phyloP scores from a whole-genome alignment of 768 basidiomycete genomes.

The Pisolithus albus region DNA sequence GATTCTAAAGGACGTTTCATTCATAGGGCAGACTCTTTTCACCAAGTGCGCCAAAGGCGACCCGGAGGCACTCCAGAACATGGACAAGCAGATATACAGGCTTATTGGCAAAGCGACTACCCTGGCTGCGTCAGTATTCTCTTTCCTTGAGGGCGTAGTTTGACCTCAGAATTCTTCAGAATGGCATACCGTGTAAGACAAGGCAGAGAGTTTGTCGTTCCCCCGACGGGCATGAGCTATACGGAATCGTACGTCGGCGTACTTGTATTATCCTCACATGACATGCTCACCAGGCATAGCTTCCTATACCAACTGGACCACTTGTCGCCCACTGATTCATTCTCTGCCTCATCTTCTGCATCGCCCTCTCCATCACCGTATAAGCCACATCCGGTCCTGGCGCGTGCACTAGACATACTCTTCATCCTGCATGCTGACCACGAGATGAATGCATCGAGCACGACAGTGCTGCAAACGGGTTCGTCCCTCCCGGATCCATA shows the following conservation, averaged over 20 bases:
- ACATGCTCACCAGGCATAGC: slow-evolving; percentile 26
- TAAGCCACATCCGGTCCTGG: slow-evolving; percentile 75
- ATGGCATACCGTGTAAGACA: slow-evolving; percentile 94
- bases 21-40: slow-evolving; percentile 67
- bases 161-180: slow-evolving; percentile 27
- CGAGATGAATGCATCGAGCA: slow-evolving; percentile 81
- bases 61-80: slow-evolving; percentile 57
- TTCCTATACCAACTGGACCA: slow-evolving; percentile 93
- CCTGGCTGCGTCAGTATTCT: slow-evolving; percentile 61
- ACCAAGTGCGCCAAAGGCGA: slow-evolving; percentile 65
- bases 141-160: not conserved
- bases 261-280: not conserved
- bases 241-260: slow-evolving; percentile 58
- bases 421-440: slow-evolving; percentile 90
- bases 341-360: slow-evolving; percentile 25
- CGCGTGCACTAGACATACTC: slow-evolving; percentile 79
- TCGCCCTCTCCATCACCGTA: slow-evolving; percentile 53
- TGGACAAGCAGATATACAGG: slow-evolving; percentile 91
- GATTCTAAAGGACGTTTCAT: not conserved
- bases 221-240: slow-evolving; percentile 77
- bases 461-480: slow-evolving; percentile 82
- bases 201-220: slow-evolving; percentile 80
- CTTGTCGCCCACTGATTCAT: slow-evolving; percentile 34
- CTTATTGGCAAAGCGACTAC: slow-evolving; percentile 86
- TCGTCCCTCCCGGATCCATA: slow-evolving; percentile 90